Evolutionary conservation across 352 stramenopile species (phyloP).

Genomic region (Thalassiosira mediterranea): DNA sequence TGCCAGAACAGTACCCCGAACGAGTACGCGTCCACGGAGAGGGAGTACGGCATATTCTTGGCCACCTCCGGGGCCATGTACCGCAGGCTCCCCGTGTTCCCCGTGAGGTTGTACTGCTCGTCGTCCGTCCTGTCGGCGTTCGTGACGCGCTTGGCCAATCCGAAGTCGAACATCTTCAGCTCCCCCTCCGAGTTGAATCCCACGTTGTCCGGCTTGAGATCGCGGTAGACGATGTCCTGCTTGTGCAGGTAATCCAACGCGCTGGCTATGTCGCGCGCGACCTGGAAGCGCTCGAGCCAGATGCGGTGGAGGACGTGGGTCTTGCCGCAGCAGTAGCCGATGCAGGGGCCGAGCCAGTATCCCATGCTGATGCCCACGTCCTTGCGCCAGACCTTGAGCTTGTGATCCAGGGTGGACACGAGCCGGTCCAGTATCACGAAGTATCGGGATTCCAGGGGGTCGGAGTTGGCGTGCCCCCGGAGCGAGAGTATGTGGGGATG

Average conservation of each 20-base stretch:
- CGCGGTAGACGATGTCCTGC: conserved; percentile 75
- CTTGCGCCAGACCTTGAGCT: conserved; percentile 74
- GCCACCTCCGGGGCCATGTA: conserved; percentile 92
- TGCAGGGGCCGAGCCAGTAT: conserved; percentile 56
- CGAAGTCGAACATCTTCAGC: conserved; percentile 85
- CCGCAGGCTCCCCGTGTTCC: conserved; percentile 83
- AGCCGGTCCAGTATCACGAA: conserved; percentile 81
- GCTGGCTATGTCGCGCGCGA: conserved; percentile 67
- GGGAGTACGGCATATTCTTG: conserved; percentile 86
- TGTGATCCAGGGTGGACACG: conserved; percentile 69
- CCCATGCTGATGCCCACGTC: conserved; percentile 66
- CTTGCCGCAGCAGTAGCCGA: conserved; percentile 78
- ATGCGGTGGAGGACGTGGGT: conserved; percentile 66
- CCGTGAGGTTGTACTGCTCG: conserved; percentile 75
- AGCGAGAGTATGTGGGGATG: conserved; percentile 80
- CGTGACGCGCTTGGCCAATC: conserved; percentile 76
- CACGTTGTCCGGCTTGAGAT: conserved; percentile 93
- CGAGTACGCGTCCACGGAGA: conserved; percentile 91
- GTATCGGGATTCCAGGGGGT: conserved; percentile 75
- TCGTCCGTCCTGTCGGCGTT: conserved; percentile 52
- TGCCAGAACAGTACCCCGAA: conserved; percentile 86
- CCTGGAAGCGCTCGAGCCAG: conserved; percentile 73
- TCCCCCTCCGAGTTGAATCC: conserved; percentile 71
- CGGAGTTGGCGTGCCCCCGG: conserved; percentile 68
- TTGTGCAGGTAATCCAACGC: conserved; percentile 79